Evolutionary conservation across 345 rosid species (phyloP).

Genomic region (Noccaea bulbosa): DNA sequence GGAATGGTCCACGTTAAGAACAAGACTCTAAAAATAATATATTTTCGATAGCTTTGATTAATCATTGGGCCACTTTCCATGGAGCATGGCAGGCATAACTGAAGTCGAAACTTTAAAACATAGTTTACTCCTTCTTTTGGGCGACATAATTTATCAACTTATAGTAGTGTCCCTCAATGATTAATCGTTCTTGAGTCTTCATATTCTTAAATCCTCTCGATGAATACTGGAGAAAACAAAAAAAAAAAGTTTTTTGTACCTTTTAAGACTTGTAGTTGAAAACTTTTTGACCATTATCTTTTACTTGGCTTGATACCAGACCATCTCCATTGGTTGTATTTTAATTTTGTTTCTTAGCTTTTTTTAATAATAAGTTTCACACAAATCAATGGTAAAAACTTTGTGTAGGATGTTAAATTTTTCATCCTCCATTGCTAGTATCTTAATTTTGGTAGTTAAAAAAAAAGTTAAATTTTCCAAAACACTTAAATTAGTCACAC

Average conservation of each 20-base stretch:
- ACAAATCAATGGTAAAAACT: too few relatives aligned
- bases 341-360: too few relatives aligned
- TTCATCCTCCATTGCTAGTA: too few relatives aligned
- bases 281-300: constrained; percentile 1
- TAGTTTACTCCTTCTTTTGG: background rate
- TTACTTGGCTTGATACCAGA: background rate
- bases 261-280: background rate
- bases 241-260: constrained; percentile 1
- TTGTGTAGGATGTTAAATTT: too few relatives aligned
- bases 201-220: background rate
- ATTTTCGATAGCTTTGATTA: constrained; percentile 8
- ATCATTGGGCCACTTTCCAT: constrained; percentile 35
- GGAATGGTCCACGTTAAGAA: constrained; percentile 17
- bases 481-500: too few relatives aligned
- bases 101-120: constrained; percentile 14
- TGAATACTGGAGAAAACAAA: constrained; percentile 5
- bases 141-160: background rate
- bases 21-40: too few relatives aligned
- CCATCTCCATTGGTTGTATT: too few relatives aligned
- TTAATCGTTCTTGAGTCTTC: background rate
- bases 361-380: too few relatives aligned
- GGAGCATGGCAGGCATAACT: constrained; percentile 21
- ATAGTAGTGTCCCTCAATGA: background rate
- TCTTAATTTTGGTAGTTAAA: too few relatives aligned
- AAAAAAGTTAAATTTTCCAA: too few relatives aligned